Evolutionary conservation across 306 rosid genomes (phyloP).

Genomic region (Prunus dulcis): DNA sequence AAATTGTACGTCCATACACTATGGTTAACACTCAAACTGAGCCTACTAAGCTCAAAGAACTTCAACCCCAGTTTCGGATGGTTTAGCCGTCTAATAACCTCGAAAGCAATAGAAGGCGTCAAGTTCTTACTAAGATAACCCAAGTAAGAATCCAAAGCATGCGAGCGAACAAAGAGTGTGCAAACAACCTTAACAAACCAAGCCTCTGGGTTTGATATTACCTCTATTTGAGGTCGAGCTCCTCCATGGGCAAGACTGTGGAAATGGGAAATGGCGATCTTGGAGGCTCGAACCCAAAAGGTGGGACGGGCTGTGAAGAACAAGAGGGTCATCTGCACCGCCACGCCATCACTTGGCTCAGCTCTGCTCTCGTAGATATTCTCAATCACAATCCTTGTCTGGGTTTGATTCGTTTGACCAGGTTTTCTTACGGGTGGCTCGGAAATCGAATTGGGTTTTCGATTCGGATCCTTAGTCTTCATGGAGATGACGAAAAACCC

Average conservation of each 20-base stretch:
- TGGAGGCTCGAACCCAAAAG: slow-evolving; percentile 53
- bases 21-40: slow-evolving; percentile 39
- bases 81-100: slow-evolving; percentile 64
- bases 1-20: slow-evolving; percentile 55
- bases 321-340: slow-evolving; percentile 55
- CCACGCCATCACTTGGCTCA: slow-evolving; percentile 46
- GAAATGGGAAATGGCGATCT: slow-evolving; percentile 43
- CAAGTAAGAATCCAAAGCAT: slow-evolving; percentile 39
- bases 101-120: slow-evolving; percentile 58
- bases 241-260: slow-evolving; percentile 38
- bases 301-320: slow-evolving; percentile 46
- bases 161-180: slow-evolving; percentile 57
- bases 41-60: slow-evolving; percentile 63
- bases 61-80: slow-evolving; percentile 53
- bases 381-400: slow-evolving; percentile 38
- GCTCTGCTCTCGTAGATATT: slow-evolving; percentile 39
- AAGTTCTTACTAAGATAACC: slow-evolving; percentile 49
- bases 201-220: slow-evolving; percentile 47
- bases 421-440: slow-evolving; percentile 4
- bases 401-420: slow-evolving; percentile 3
- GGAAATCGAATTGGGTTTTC: slow-evolving; percentile 7
- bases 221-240: slow-evolving; percentile 39
- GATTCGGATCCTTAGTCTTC: slow-evolving; percentile 30
- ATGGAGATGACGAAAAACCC: slow-evolving; percentile 18
- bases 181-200: slow-evolving; percentile 78